Evolutionary conservation across 1,284 basidiomycete genomes (phyloP), one percentile per base, ranked within the genome.

Genomic region (Kwoniella shivajii): DNA sequence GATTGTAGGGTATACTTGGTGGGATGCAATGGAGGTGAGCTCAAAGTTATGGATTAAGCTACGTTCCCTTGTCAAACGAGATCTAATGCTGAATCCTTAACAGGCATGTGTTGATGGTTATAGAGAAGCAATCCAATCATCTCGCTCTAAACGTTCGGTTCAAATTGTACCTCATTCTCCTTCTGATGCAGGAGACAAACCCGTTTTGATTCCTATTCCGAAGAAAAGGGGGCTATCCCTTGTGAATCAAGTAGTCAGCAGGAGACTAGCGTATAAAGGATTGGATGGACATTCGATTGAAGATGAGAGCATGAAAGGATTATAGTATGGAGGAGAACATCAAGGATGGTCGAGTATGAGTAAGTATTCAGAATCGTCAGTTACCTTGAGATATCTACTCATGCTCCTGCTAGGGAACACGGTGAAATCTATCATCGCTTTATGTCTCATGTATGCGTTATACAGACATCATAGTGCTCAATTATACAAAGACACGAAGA

Each of bases 11-110:
- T 78, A 76, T 50, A 82, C 81, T 1, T 84, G 82, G 82, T 80
- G 79, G 77, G 80, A 80, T 60, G 82, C 82, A 2, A 83, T 83
- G 82, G 82, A 82, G 61, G 71, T 73, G 50, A 59, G 67, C 61
- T 20, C 9, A 11, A 30, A 42, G n/a, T n/a, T 56, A 18, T 18
- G n/a, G 1, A 24, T 16, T 14, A 2, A 18, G 14, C 50, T 24
- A 13, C 45, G 29, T 36, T 1, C 31, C 16, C 26, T 27, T 26
- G 31, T 45, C 11, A 30, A 24, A 6, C 31, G 20, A 18, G 41
- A 38, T 33, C 30, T 33, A 2, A 33, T 37, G 10, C n/a, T 22
- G 14, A 16, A 44, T n/a, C 6, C 30, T 48, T 45, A 33, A 44
- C 48, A 76, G 69, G 71, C 75, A 34, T 80, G 82, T 55, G 81